Evolutionary conservation across 2,329 filamentous ascomycete genomes (phyloP).

Genomic region (Ceratocystis albifundus): DNA sequence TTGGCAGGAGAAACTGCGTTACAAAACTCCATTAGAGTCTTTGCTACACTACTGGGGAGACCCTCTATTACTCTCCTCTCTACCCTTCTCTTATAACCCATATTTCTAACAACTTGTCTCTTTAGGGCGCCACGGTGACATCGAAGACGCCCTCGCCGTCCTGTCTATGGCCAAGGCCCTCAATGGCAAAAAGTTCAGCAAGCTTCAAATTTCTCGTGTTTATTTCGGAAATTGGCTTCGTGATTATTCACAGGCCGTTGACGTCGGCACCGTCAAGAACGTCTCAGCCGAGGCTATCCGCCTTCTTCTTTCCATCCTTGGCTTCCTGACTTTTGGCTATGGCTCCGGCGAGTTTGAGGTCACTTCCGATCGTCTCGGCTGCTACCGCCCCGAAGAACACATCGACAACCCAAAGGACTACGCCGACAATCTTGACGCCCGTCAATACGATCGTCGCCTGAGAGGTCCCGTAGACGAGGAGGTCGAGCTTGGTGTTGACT

Average conservation of each 20-base stretch:
- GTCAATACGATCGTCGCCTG: constrained; percentile 67
- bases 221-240: constrained; percentile 95
- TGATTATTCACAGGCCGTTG: constrained; percentile 89
- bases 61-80: background rate
- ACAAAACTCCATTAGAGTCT: background rate
- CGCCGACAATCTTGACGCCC: constrained; percentile 76
- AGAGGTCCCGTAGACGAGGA: constrained; percentile 70
- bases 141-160: constrained; percentile 77
- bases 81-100: background rate
- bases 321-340: constrained; percentile 80
- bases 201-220: constrained; percentile 75
- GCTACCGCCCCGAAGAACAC: constrained; percentile 66
- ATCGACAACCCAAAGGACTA: constrained; percentile 78
- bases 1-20: no score
- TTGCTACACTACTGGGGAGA: background rate
- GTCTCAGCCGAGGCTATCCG: constrained; percentile 86
- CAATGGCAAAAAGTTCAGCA: constrained; percentile 68
- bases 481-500: constrained; percentile 67
- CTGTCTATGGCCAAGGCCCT: constrained; percentile 47
- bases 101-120: background rate
- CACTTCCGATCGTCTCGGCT: constrained; percentile 65
- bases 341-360: constrained; percentile 81
- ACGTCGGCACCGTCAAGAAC: constrained; percentile 82
- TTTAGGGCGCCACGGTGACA: constrained; percentile 73
- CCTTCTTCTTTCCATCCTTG: constrained; percentile 75